Base-by-base conservation (phyloP, 2,329 filamentous ascomycete species). In the Penicillium sp. region DNA sequence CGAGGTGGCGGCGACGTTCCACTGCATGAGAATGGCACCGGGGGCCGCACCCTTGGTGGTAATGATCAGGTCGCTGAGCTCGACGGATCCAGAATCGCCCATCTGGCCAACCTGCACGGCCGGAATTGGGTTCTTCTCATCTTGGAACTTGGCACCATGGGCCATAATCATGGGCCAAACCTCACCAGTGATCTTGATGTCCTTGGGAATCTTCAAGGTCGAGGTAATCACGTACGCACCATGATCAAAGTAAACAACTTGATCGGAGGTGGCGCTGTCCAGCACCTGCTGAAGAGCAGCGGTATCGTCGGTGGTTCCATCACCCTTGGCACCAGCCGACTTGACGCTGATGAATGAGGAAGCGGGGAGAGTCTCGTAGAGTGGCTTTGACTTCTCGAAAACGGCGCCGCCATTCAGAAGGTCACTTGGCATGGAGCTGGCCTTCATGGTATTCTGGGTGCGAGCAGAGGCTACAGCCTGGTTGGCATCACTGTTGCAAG, bases 121-220 rank as follows among this genome's bases (percentile, higher is more conserved):
- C n/a, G 92, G 87, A 74, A 88, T 86, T 44, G 93, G 93, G 74
- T 93, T 91, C 67, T 82, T 79, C 76, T 89, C 83, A 75, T 97
- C 88, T 65, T 84, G 80, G 82, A 97, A 98, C 66, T 85, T 84
- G 37, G 80, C 74, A 57, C 93, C 93, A 55, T 88, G 86, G 28
- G 92, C 93, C 84, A 97, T 90, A 76, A 98, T 90, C 64, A 96
- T 81, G 2, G 94, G 90, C 91, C 92, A 97, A 74, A 96, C 88
- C 79, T 97, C 93, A 71, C 94, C 94, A 8, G 91, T 91, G 74
- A 98, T 93, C 80, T 89, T 91, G 81, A 94, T 88, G 72, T 92
- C 86, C 82, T 90, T 90, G 61, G 86, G 86, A 2, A 89, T 80
- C 58, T 81, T 82, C 72, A 89, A 78, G 5, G 87, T 89, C 63